These are phyloP conservation scores for Podochytrium sp. DNA, from an alignment of 192 early-diverging fungal species.

Conservation along the genomic window DNA sequence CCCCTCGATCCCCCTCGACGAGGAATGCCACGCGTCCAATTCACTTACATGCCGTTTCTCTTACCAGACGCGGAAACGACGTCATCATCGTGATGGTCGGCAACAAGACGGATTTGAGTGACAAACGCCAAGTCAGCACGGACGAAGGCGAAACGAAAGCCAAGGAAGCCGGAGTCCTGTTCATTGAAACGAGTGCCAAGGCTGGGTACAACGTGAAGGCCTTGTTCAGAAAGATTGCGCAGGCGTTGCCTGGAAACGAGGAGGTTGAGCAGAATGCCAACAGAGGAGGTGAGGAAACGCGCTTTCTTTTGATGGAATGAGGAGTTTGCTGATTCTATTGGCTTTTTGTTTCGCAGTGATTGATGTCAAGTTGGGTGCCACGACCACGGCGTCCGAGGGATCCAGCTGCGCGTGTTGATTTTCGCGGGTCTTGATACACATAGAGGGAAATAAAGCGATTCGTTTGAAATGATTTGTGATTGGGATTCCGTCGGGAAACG, in stretches of 20 bases:
- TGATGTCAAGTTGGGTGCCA: constrained; percentile 49
- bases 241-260: constrained; percentile 87
- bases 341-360: constrained; percentile 39
- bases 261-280: constrained; percentile 2
- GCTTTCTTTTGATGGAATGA: background rate
- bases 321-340: background rate
- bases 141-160: constrained; percentile 98
- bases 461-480: too few relatives aligned
- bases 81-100: constrained; percentile 98
- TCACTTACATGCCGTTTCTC: constrained; percentile 79
- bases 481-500: too few relatives aligned
- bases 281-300: constrained; percentile 27
- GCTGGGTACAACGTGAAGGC: constrained; percentile 98
- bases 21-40: too few relatives aligned
- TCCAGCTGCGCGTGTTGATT: constrained; percentile 53
- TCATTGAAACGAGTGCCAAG: constrained; percentile 99
- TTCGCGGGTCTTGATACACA: background rate
- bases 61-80: constrained; percentile 87
- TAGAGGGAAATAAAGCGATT: too few relatives aligned
- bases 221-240: constrained; percentile 95
- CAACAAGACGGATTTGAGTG: constrained; percentile 98
- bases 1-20: background rate
- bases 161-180: constrained; percentile 95
- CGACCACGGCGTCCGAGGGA: constrained; percentile 37
- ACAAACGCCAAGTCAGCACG: constrained; percentile 91